phyloP scores from a whole-genome alignment of 495 filamentous ascomycete species.

The Trypethelium eluteriae region DNA sequence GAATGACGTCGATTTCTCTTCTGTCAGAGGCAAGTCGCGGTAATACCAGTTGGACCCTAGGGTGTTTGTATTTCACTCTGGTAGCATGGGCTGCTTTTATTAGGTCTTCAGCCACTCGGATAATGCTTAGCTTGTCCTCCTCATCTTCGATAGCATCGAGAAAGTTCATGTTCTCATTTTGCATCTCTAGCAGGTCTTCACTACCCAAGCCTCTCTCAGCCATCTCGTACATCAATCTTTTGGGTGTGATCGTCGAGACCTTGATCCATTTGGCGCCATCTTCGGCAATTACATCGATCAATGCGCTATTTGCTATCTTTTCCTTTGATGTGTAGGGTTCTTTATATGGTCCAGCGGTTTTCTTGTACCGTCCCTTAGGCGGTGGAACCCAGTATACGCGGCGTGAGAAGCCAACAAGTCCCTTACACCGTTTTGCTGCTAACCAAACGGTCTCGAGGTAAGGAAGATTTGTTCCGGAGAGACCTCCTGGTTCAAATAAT shows the following conservation, averaged over 20 bases:
- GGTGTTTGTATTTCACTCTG: constrained; percentile 41
- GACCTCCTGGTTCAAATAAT: constrained; percentile 1
- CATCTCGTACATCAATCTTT: constrained; percentile 35
- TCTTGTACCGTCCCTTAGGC: not conserved
- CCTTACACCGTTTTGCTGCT: constrained; percentile 31
- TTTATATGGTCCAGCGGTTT: constrained; percentile 1
- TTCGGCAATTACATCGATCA: constrained; percentile 32
- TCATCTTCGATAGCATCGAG: constrained; percentile 39
- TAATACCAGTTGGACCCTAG: constrained; percentile 53
- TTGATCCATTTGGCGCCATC: constrained; percentile 35
- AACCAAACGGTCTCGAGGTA: constrained; percentile 34
- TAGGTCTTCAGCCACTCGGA: constrained; percentile 51
- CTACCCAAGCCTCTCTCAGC: constrained; percentile 33
- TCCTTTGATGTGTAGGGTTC: constrained; percentile 5
- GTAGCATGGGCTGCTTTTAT: constrained; percentile 46
- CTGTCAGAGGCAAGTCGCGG: constrained; percentile 48
- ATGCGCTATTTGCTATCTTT: constrained; percentile 20
- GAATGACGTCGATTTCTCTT: constrained; percentile 49
- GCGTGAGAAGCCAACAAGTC: constrained; percentile 28
- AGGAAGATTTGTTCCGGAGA: constrained; percentile 28
- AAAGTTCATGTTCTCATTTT: constrained; percentile 32
- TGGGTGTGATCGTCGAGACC: constrained; percentile 31
- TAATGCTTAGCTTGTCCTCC: constrained; percentile 32
- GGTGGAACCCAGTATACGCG: constrained; percentile 14
- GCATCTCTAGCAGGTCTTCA: constrained; percentile 23